A percentile compares a stretch with the other conserved stretches of the same genome.
Evolutionary conservation across 768 basidiomycete genomes (phyloP).

Genomic region (Dendrothele bispora): DNA sequence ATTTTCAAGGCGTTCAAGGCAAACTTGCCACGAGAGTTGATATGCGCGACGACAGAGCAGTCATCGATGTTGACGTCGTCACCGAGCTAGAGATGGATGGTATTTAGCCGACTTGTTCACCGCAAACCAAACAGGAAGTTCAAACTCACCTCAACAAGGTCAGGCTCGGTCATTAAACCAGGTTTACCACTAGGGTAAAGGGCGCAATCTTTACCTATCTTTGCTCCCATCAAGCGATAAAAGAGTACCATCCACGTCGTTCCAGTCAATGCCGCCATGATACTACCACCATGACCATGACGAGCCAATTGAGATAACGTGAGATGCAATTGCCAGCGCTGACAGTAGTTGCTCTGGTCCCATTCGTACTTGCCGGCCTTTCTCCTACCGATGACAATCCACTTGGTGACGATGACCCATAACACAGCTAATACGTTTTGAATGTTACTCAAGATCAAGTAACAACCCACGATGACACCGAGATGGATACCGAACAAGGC

Average conservation of each 20-base stretch:
- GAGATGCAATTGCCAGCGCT: constrained; percentile 48
- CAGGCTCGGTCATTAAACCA: constrained; percentile 48
- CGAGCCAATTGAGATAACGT: constrained; percentile 32
- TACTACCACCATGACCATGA: constrained; percentile 41
- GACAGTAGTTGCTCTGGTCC: constrained; percentile 48
- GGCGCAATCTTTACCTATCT: constrained; percentile 41
- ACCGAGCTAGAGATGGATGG: constrained; percentile 28
- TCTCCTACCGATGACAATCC: constrained; percentile 41
- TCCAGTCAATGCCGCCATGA: constrained; percentile 37
- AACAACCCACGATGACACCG: constrained; percentile 35
- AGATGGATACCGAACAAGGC: constrained; percentile 38
- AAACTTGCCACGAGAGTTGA: constrained; percentile 47
- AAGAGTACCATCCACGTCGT: constrained; percentile 45
- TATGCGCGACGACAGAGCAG: constrained; percentile 47
- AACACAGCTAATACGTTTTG: constrained; percentile 38
- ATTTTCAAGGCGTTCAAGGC: constrained; percentile 41
- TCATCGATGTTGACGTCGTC: constrained; percentile 44
- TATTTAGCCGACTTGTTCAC: not conserved
- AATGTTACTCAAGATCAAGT: constrained; percentile 33
- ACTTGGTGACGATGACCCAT: constrained; percentile 41
- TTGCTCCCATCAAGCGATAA: constrained; percentile 41
- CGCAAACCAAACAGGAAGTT: no score
- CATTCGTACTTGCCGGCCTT: constrained; percentile 39
- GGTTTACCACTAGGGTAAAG: constrained; percentile 40
- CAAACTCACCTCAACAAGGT: constrained; percentile 36